These are phyloP conservation scores for Calycina herbarum DNA, from an alignment of 2,329 filamentous ascomycete genomes.

Conservation along the genomic window DNA sequence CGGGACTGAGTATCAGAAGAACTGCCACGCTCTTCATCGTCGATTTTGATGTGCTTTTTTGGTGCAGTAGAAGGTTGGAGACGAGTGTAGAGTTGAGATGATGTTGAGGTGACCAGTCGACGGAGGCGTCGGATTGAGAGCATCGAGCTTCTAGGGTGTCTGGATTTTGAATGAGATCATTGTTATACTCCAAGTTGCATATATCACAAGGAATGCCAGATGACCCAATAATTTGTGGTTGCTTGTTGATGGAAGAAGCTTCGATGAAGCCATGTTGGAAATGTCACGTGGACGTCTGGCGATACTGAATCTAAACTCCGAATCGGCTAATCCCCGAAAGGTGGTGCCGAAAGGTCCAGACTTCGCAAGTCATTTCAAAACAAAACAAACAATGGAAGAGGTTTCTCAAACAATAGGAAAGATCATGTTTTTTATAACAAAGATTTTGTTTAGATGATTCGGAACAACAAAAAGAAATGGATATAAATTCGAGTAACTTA, in stretches of 20 bases:
- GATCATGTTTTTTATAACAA: too few species aligned
- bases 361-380: too few species aligned
- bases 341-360: too few species aligned
- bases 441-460: too few species aligned
- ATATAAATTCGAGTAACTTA: too few species aligned
- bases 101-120: slow-evolving; percentile 2
- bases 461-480: too few species aligned
- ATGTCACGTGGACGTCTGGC: too few species aligned
- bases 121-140: background rate
- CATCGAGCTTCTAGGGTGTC: background rate
- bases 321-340: too few species aligned
- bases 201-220: background rate
- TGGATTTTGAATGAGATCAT: background rate
- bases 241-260: background rate
- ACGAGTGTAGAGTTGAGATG: background rate
- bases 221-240: background rate
- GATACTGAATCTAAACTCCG: too few species aligned
- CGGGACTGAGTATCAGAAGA: background rate
- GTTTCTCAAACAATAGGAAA: too few species aligned
- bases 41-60: slow-evolving; percentile 36
- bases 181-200: background rate
- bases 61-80: slow-evolving; percentile 1
- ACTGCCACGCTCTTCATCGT: slow-evolving; percentile 32
- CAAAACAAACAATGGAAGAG: too few species aligned
- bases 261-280: too few species aligned